Evolutionary conservation across 768 basidiomycete species (phyloP).

Genomic region (Cystobasidium onofrii): DNA sequence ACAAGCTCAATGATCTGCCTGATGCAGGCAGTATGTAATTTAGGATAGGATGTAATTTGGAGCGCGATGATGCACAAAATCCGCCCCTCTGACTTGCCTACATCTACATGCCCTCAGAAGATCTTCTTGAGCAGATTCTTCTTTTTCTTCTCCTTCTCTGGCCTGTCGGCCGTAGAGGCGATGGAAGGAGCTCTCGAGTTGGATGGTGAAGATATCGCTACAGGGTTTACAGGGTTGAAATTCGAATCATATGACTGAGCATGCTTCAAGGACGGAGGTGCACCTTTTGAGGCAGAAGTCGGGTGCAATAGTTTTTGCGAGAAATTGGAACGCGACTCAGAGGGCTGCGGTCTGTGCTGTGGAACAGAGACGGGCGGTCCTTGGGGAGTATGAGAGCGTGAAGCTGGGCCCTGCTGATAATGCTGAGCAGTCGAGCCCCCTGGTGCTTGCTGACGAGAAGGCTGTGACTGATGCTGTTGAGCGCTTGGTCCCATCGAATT

Average conservation of each 20-base stretch:
- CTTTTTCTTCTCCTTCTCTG: conserved; percentile 23
- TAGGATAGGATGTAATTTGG: no score
- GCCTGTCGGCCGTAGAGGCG: background rate
- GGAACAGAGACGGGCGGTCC: background rate
- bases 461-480: background rate
- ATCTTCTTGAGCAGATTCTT: conserved; percentile 28
- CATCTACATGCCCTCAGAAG: no score
- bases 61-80: no score
- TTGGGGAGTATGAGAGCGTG: conserved; percentile 2
- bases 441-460: background rate
- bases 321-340: background rate
- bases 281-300: background rate
- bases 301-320: background rate
- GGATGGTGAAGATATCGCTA: background rate
- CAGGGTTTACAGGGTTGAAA: conserved; percentile 29
- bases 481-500: background rate
- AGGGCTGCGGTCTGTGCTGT: background rate
- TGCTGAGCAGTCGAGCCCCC: background rate
- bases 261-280: background rate
- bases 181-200: conserved; percentile 20
- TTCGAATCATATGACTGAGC: conserved; percentile 20
- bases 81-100: no score
- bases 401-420: background rate
- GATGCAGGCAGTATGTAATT: no score
- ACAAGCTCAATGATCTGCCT: no score